Conservation (phyloP, 2,329 filamentous ascomycete species). For the Thielaviopsis musarum region DNA sequence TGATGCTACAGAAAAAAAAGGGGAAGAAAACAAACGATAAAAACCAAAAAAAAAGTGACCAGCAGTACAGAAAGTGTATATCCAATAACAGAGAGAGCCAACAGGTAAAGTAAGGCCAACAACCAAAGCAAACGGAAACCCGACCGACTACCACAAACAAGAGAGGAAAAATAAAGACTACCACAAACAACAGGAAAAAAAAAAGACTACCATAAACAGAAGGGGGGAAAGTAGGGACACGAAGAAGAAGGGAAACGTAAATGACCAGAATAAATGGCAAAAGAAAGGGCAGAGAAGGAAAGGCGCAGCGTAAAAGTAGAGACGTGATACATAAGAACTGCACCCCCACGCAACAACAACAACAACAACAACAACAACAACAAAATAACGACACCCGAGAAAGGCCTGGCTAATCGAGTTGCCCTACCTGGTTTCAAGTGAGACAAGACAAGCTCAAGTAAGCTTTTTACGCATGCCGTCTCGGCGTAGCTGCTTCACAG, state of each 20-base stretch:
- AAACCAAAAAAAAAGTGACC: not conserved
- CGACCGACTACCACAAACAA: too few species aligned
- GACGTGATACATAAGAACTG: slow-evolving; percentile 2
- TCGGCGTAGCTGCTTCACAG: slow-evolving; percentile 9
- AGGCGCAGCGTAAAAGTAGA: slow-evolving; percentile 2
- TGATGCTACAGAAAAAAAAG: slow-evolving; percentile 1
- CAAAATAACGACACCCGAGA: not conserved
- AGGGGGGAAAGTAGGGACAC: too few species aligned
- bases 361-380: not conserved
- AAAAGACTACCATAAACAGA: too few species aligned
- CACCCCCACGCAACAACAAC: not conserved
- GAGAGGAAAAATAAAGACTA: too few species aligned
- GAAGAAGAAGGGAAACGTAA: too few species aligned
- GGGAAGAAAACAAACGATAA: too few species aligned
- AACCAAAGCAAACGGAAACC: too few species aligned
- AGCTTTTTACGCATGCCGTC: not conserved
- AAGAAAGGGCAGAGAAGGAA: not conserved
- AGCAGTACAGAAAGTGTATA: slow-evolving; percentile 7
- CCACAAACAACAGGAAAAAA: too few species aligned
- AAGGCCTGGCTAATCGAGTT: not conserved
- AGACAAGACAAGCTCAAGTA: not conserved
- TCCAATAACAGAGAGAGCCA: not conserved
- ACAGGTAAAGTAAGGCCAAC: too few species aligned
- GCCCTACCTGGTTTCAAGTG: not conserved
- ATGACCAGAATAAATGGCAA: too few species aligned